These are phyloP conservation scores for Lachnellula arida DNA, from an alignment of 2,329 filamentous ascomycete species.

Conservation along the genomic window DNA sequence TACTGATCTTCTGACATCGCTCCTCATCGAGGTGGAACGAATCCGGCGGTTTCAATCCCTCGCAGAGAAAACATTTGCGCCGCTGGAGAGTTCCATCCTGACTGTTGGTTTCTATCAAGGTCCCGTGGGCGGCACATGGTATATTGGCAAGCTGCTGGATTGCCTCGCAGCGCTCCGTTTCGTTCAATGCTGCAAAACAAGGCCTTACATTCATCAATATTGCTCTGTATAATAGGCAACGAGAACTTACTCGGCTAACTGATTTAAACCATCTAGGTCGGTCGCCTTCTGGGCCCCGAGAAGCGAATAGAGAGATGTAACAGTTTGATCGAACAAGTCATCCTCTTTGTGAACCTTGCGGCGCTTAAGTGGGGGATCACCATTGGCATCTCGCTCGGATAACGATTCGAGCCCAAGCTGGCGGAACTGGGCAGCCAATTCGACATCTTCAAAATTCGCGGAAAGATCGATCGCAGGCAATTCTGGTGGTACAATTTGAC, in stretches of 20 bases:
- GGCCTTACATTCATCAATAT: constrained; percentile 27
- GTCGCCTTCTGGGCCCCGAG: constrained; percentile 33
- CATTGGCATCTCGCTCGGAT: not conserved
- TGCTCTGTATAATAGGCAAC: not conserved
- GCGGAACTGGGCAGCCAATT: constrained; percentile 23
- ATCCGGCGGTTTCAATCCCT: constrained; percentile 14
- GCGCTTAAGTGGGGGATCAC: constrained; percentile 26
- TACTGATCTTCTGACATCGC: constrained; percentile 17
- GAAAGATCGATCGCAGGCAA: not conserved
- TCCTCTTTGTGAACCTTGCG: constrained; percentile 30
- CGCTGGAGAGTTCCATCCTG: constrained; percentile 25
- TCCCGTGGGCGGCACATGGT: constrained; percentile 50
- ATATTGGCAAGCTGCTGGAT: constrained; percentile 53
- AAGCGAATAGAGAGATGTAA: constrained; percentile 29
- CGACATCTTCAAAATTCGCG: constrained; percentile 19
- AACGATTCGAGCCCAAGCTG: constrained; percentile 14
- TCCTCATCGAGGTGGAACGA: constrained; percentile 14
- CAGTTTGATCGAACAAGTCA: constrained; percentile 31
- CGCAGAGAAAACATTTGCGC: constrained; percentile 29
- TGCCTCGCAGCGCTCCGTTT: constrained; percentile 46
- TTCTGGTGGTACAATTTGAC: constrained; percentile 4
- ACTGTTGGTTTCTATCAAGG: constrained; percentile 33
- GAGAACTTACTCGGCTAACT: constrained; percentile 44
- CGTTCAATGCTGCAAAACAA: constrained; percentile 43
- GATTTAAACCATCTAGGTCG: constrained; percentile 38